phyloP scores from a whole-genome alignment of 345 rosid genomes.

The Pistacia atlantica region DNA sequence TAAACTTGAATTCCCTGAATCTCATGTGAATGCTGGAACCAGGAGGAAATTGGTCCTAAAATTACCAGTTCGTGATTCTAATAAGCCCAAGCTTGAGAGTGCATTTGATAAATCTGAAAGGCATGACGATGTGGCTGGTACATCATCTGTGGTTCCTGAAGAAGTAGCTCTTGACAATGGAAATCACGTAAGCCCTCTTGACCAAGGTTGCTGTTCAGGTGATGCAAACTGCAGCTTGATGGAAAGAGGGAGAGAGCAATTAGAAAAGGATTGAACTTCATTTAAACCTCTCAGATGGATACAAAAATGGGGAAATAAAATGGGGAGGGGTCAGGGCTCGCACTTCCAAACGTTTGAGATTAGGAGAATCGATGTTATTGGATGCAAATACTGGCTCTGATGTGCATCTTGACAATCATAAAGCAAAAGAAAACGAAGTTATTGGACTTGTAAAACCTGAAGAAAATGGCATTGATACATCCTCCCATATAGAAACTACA shows the following conservation, averaged over 20 bases:
- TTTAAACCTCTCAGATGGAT: slow-evolving; percentile 43
- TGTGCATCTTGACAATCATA: slow-evolving; percentile 20
- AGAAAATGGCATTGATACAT: slow-evolving; percentile 29
- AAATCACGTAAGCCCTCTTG: slow-evolving; percentile 26
- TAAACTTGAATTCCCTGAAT: slow-evolving; percentile 41
- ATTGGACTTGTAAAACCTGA: slow-evolving; percentile 35
- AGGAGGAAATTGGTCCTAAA: slow-evolving; percentile 76
- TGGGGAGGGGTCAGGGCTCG: slow-evolving; percentile 95
- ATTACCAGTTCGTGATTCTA: slow-evolving; percentile 64
- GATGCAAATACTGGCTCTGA: slow-evolving; percentile 36
- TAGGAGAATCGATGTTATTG: slow-evolving; percentile 46
- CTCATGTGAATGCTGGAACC: slow-evolving; percentile 47
- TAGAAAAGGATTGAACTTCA: slow-evolving; percentile 32
- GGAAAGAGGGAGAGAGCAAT: slow-evolving; percentile 29
- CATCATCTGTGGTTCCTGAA: slow-evolving; percentile 44
- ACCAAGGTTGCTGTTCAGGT: slow-evolving; percentile 32
- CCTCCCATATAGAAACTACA: slow-evolving; percentile 20
- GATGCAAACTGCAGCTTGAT: slow-evolving; percentile 20
- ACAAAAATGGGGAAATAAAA: slow-evolving; percentile 55
- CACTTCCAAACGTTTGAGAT: slow-evolving; percentile 64
- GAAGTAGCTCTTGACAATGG: slow-evolving; percentile 34
- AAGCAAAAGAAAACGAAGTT: slow-evolving; percentile 33
- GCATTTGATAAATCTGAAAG: slow-evolving; percentile 21
- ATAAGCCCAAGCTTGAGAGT: slow-evolving; percentile 43
- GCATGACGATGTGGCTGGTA: slow-evolving; percentile 35